Evolutionary conservation across 2,329 filamentous ascomycete genomes (phyloP), one percentile per base, ranked within the genome.

Genomic region (Colletotrichum ledebouriae): DNA sequence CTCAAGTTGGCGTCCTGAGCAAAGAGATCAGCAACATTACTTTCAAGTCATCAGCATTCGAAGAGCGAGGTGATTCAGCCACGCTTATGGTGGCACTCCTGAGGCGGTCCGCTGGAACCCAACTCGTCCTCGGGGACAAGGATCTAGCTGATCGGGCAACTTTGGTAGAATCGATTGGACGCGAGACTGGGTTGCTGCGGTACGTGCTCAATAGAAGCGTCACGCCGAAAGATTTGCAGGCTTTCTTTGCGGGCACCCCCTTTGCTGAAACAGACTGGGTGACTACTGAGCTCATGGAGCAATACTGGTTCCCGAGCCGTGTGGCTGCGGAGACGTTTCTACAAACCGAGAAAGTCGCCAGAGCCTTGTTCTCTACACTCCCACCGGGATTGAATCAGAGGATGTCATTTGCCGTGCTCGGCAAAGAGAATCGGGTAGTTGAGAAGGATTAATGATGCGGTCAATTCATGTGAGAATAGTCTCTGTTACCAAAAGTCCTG

Each of bases 241-340:
- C 50, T 2, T 49, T 63, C 20, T 63, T 63, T 41, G 20, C 44
- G 6, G 60, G 41, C 20, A 63, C 60, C 15, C 60, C 60, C 3
- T 63, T 63, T 37, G 17, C 17, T 9, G 44, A 53, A 2, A 29
- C 41, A 0, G 52, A 63, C 34, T 63, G 60, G 60, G 13, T 15
- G 3, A 57, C 59, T 7, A 63, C 44, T 12, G n/a, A 9, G 11
- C 13, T 44, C 7, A 39, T 63, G 17, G 60, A 63, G 52, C 60
- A 63, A 15, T 63, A 25, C 42, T 63, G 60, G 60, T 63, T 63
- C 3, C 20, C 29, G 2, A 46, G 17, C 9, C 60, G 60, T 20
- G 20, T 33, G 0, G 33, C 60, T 2, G 60, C 17, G 7, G 17
- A 46, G 5, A 15, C n/a, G 1, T 63, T 63, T 6, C 20, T 63